Evolutionary conservation across 2,329 filamentous ascomycete species (phyloP), one percentile per base, ranked within the genome.

Genomic region (Pseudogymnoascus sp.): DNA sequence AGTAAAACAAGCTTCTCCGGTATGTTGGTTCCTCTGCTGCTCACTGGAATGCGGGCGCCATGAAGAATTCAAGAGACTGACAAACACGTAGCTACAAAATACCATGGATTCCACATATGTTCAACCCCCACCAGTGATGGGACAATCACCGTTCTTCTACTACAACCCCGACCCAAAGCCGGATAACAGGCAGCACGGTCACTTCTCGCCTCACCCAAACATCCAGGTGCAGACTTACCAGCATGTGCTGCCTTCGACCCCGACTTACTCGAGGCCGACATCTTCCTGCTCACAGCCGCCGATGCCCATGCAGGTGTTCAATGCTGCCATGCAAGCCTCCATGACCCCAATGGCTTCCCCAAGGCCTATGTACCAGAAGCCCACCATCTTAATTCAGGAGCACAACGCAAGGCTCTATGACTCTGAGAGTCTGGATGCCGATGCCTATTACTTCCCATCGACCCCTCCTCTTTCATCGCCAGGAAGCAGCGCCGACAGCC

Each of bases 401-500:
- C 81, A 83, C 64, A 76, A 78, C 16, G 77, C 78, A 69, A 83
- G 75, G 76, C 77, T 84, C 68, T 78, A 96, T 68, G 89, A 96
- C 75, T 91, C 90, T 14, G 88, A 92, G 69, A 83, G 89, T 66
- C 78, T 81, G 70, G 82, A 86, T 69, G 76, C 77, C 31, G 85
- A 88, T 65, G 70, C 74, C 68, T 83, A 86, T 68, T 90, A 87
- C 77, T 91, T 90, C 73, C 93, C 93, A 36, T 87, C 91, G 6
- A 97, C 93, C 18, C 93, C 93, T 60, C 89, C 92, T 54, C 82
- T 97, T 71, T 96, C 93, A 23, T 87, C 89, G 2, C 88, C 91
- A 31, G 89, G 89, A 68, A 96, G 92, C 80, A 86, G 85, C 64
- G 88, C 91, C 71, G 91, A 90, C 79, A 96, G 91, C 81, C 91